Evolutionary conservation across 2,329 filamentous ascomycete genomes (phyloP), one percentile per base, ranked within the genome.

Genomic region (Uncinocarpus reesii): DNA sequence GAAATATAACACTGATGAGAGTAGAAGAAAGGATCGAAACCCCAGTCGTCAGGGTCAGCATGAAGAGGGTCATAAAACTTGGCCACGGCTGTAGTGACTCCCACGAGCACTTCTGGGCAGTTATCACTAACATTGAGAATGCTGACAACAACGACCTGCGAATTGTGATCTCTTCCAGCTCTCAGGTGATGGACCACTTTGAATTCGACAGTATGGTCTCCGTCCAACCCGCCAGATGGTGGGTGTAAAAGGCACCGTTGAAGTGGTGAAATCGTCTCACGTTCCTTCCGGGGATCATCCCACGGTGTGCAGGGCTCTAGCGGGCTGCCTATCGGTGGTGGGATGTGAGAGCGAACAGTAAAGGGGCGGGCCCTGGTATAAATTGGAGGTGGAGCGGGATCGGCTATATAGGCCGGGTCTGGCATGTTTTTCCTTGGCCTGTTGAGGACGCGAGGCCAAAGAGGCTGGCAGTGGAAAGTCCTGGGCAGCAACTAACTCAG

Each of bases 11-110:
- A n/a, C n/a, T n/a, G n/a, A n/a, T n/a, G n/a, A n/a, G n/a, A n/a
- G n/a, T n/a, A n/a, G n/a, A n/a, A n/a, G n/a, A n/a, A n/a, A n/a
- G 10, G 3, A 10, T 26, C 26, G 7, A 32, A 20, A 31, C 20
- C 11, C 10, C 31, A 10, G n/a, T 16, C 7, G 18, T 31, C 41
- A 29, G 29, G 41, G 24, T 43, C 41, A n/a, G 20, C 18, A 20
- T 43, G 31, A 43, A 43, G 41, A 20, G 41, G 41, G 18, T 43
- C 41, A 13, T 43, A 43, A 7, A 43, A 31, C 31, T 43, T 43
- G 5, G 41, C 41, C 7, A 43, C 18, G 4, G 31, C 6, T 4
- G 11, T n/a, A 6, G 5, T 34, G 11, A 7, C 31, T 13, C 5
- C 11, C 15, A 4, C 8, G 4, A 34, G 5, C 6, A n/a, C 5